These are phyloP conservation scores for Coemansia sp. DNA, from an alignment of 192 early-diverging fungal genomes.

Conservation along the genomic window DNA sequence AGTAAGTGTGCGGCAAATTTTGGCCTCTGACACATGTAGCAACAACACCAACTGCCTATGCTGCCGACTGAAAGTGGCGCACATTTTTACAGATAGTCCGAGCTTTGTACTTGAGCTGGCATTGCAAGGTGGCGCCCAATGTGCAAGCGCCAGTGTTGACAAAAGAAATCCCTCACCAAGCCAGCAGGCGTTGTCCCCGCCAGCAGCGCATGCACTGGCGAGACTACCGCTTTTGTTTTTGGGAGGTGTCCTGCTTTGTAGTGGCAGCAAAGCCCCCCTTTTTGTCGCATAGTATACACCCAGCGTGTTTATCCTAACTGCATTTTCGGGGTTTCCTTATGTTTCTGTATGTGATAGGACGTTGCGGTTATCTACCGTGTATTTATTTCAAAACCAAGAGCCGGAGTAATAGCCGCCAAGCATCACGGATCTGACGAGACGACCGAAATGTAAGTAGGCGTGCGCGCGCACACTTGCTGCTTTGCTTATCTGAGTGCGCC, in stretches of 20 bases:
- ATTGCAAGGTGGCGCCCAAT: neutral
- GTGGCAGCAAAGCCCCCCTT: constrained; percentile 1
- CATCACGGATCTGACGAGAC: neutral
- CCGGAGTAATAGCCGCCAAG: neutral
- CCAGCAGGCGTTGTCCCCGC: constrained; percentile 2
- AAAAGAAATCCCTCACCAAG: neutral
- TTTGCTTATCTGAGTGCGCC: constrained; percentile 1
- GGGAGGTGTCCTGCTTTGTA: neutral
- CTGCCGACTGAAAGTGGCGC: constrained; percentile 1
- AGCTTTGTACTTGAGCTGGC: neutral
- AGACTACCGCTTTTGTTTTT: neutral
- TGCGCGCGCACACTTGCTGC: neutral
- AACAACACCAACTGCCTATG: no score
- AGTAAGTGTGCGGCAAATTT: neutral
- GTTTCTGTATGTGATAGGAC: neutral
- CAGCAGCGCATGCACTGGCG: neutral
- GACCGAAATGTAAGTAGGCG: neutral
- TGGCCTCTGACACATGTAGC: neutral
- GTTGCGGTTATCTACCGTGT: neutral
- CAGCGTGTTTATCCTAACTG: neutral
- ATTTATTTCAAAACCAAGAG: neutral
- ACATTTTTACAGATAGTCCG: neutral
- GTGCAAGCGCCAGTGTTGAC: neutral
- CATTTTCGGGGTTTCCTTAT: no score
- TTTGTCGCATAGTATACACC: neutral